Conservation (phyloP, 2,329 filamentous ascomycete genomes). For the Colletotrichum sp. region DNA sequence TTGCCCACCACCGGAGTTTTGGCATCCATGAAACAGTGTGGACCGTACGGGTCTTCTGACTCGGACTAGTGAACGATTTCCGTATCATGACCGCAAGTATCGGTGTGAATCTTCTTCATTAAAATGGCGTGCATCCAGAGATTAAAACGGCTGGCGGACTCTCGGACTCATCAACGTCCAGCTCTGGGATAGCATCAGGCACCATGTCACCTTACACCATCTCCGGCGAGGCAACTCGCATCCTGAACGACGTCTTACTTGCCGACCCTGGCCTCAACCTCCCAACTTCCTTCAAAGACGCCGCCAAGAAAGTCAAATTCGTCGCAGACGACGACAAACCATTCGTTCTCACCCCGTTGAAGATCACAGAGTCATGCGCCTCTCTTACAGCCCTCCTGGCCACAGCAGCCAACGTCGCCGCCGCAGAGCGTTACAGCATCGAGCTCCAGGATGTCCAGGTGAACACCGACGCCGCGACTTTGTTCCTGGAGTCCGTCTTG, state of each 20-base stretch:
- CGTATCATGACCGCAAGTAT: not conserved
- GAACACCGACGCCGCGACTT: not conserved
- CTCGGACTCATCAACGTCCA: not conserved
- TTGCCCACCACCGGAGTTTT: not conserved
- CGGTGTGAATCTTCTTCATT: not conserved
- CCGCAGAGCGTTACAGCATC: rapidly evolving
- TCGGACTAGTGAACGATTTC: not conserved
- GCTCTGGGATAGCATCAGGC: too few species aligned
- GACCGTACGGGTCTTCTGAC: not conserved
- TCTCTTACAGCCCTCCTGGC: conserved; percentile 31
- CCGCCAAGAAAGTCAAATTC: not conserved
- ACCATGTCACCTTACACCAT: not conserved
- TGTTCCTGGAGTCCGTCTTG: not conserved
- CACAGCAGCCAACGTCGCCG: not conserved
- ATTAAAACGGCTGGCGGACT: rapidly evolving
- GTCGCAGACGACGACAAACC: conserved; percentile 16
- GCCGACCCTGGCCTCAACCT: not conserved
- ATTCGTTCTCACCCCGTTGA: conserved; percentile 38
- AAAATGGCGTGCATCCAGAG: not conserved
- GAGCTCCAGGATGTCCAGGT: not conserved
- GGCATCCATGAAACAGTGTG: not conserved
- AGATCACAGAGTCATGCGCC: conserved; percentile 46
- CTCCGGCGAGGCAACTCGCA: not conserved
- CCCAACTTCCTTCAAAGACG: not conserved
- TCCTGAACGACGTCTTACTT: not conserved